A percentile compares a stretch with the other conserved stretches of the same genome.
These are phyloP conservation scores for Penicillium corylophilum DNA, from an alignment of 2,329 filamentous ascomycete genomes.

Conservation along the genomic window DNA sequence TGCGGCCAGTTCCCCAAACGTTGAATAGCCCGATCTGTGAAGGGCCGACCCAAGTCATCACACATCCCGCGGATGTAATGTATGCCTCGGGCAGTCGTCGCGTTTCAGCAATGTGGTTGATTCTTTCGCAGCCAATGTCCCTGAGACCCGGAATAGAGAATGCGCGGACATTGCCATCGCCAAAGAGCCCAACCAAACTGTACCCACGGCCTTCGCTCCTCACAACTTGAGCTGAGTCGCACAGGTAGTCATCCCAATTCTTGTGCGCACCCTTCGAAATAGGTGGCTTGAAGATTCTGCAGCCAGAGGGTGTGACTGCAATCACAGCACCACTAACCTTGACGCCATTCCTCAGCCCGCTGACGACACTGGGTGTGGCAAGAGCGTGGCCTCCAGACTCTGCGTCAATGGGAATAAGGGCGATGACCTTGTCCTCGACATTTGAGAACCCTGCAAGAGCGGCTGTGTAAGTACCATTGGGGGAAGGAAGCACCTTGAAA, in stretches of 20 bases:
- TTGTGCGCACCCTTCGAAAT: constrained; percentile 88
- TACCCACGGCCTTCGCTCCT: constrained; percentile 72
- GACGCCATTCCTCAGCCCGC: constrained; percentile 70
- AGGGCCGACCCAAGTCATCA: constrained; percentile 85
- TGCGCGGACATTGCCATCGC: constrained; percentile 74
- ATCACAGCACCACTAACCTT: constrained; percentile 80
- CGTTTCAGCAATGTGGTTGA: constrained; percentile 69
- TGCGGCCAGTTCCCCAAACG: constrained; percentile 74
- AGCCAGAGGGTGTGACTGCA: constrained; percentile 70
- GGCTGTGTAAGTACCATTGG: constrained; percentile 67
- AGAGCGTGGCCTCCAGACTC: constrained; percentile 73
- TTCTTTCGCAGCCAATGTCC: constrained; percentile 69
- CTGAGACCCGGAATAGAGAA: constrained; percentile 86
- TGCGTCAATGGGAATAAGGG: constrained; percentile 74
- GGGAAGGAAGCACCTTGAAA: constrained; percentile 80
- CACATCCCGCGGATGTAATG: constrained; percentile 74
- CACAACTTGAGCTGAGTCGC: constrained; percentile 75
- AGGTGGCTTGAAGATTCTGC: constrained; percentile 84
- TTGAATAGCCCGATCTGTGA: constrained; percentile 81
- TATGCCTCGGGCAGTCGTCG: constrained; percentile 67
- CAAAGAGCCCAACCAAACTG: constrained; percentile 80
- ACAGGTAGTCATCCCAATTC: constrained; percentile 78
- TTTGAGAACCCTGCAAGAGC: constrained; percentile 67
- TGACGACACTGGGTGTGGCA: constrained; percentile 73
- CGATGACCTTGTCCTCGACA: constrained; percentile 69